Evolutionary conservation across 345 rosid species (phyloP), one percentile per base, ranked within the genome.

Genomic region (Populus davidiana): DNA sequence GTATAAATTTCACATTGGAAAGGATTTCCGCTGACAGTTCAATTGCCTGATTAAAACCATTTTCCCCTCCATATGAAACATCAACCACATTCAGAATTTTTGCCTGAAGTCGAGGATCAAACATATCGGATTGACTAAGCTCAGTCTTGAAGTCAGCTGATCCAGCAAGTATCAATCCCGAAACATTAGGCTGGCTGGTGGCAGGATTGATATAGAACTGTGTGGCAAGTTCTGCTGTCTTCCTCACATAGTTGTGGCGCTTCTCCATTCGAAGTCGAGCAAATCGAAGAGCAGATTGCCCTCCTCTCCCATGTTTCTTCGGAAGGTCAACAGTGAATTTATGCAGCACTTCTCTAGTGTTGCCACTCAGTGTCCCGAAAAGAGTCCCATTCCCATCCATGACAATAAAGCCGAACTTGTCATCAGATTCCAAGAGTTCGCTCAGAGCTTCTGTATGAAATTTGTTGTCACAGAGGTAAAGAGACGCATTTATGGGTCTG

Each of bases 191-290:
- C 83, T 94, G 98, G 83, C 97, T 92, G 39, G 98, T 91, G 76
- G 96, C 86, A 23, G 98, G 96, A 71, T 92, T 94, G 76, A 94
- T 90, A 77, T 75, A 92, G 79, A 91, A 92, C 85, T 94, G 98
- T 2, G 97, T 94, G 70, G 98, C 98, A 77, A 94, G 94, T 82
- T 94, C 98, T 14, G 98, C 96, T 2, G 98, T 94, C 84, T 92
- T 94, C 85, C 98, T 89, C 23, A 94, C 98, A 81, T 92, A 92
- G 74, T 94, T 92, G 76, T 92, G 97, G 10, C 94, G 93, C 79
- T 94, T 94, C 88, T 94, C 98, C 96, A 94, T 94, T 63, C 97
- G 87, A 71, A 94, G 94, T 73, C 97, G 90, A 70, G 98, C 98
- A 87, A 94, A 94, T 62, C 96, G 96, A 29, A 94, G 92, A n/a